Evolutionary conservation across 2,329 filamentous ascomycete species (phyloP).

Genomic region (Cryphonectria nitschkei): DNA sequence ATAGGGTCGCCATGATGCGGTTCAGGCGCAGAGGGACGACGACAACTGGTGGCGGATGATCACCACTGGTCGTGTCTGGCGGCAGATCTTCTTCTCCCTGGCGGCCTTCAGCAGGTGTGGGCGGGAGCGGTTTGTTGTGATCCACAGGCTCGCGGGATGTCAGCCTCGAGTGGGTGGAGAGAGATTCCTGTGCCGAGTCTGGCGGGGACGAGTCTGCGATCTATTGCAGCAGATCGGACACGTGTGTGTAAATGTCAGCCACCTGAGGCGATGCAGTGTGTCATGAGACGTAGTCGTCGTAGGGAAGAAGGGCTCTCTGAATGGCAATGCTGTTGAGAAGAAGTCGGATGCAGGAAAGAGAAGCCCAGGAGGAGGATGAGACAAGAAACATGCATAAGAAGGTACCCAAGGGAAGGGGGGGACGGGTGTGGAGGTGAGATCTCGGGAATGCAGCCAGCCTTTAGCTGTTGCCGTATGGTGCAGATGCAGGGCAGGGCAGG

Average conservation of each 20-base stretch:
- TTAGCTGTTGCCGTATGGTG: constrained; percentile 5
- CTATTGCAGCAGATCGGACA: constrained; percentile 28
- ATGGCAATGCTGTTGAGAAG: background rate
- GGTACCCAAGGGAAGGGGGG: background rate
- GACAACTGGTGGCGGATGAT: constrained; percentile 32
- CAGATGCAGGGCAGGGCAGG: constrained; percentile 1
- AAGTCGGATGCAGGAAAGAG: background rate
- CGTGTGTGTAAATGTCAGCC: constrained; percentile 31
- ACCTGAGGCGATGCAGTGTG: constrained; percentile 19
- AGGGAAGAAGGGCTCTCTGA: background rate
- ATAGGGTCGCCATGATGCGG: constrained; percentile 63
- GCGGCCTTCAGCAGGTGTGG: constrained; percentile 51
- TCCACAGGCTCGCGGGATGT: constrained; percentile 47
- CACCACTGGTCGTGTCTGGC: constrained; percentile 24
- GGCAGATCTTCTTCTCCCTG: constrained; percentile 36
- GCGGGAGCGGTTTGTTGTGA: constrained; percentile 61
- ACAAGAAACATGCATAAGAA: constrained; percentile 10
- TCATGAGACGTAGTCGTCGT: constrained; percentile 5
- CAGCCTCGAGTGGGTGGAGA: constrained; percentile 20
- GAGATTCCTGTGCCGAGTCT: constrained; percentile 35
- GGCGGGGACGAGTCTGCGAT: constrained; percentile 36
- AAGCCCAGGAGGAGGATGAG: constrained; percentile 7
- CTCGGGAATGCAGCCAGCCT: background rate
- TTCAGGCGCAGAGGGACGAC: constrained; percentile 54
- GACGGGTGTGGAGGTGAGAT: background rate